Evolutionary conservation across 768 basidiomycete species (phyloP).

Genomic region (Tulasnella sp.): DNA sequence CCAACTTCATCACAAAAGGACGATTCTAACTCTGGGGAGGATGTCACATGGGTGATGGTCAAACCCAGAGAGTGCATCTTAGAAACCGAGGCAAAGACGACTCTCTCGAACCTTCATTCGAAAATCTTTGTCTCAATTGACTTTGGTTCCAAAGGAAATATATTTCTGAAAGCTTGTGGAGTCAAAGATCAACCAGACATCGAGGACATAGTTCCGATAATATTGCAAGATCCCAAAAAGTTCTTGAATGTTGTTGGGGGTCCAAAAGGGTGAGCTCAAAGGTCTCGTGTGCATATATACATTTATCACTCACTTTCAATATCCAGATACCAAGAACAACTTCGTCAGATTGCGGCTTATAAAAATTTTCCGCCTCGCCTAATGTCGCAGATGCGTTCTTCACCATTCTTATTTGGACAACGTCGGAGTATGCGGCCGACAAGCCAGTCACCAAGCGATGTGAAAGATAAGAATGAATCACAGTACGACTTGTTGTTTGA

Average conservation of each 20-base stretch:
- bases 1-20: slow-evolving; percentile 31
- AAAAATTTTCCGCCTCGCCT: slow-evolving; percentile 37
- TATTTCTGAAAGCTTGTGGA: slow-evolving; percentile 76
- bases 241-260: slow-evolving; percentile 65
- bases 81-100: slow-evolving; percentile 30
- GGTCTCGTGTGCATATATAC: neutral
- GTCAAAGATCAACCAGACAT: slow-evolving; percentile 78
- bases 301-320: neutral
- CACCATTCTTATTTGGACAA: slow-evolving; percentile 61
- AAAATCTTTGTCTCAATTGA: slow-evolving; percentile 81
- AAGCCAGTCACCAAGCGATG: slow-evolving; percentile 12
- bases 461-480: slow-evolving; percentile 46
- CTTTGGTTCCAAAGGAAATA: slow-evolving; percentile 69
- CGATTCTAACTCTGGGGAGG: slow-evolving; percentile 29
- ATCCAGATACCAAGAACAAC: slow-evolving; percentile 66
- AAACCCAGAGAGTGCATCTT: slow-evolving; percentile 49
- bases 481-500: slow-evolving; percentile 64
- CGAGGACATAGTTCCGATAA: slow-evolving; percentile 59
- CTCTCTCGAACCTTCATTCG: slow-evolving; percentile 45
- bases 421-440: slow-evolving; percentile 40
- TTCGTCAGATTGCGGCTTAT: slow-evolving; percentile 57
- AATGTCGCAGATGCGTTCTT: slow-evolving; percentile 51
- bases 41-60: slow-evolving; percentile 31
- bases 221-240: slow-evolving; percentile 51
- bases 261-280: slow-evolving; percentile 42